These are phyloP conservation scores for Verticillium alfalfae DNA, from an alignment of 2,329 filamentous ascomycete species.

Conservation along the genomic window DNA sequence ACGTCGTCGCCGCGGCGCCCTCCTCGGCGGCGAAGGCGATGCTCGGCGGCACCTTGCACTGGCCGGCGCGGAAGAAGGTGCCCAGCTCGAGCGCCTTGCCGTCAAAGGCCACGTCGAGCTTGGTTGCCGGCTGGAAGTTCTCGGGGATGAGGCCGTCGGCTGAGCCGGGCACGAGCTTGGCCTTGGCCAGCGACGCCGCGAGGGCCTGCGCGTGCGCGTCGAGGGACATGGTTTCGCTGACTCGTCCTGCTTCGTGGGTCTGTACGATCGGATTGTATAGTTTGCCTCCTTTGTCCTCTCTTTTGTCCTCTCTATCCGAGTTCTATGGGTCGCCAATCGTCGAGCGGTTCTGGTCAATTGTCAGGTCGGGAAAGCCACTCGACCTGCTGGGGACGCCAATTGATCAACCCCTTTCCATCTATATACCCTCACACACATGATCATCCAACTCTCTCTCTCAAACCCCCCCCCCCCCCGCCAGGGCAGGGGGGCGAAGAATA, in stretches of 20 bases:
- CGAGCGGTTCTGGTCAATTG: background rate
- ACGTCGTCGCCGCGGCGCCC: constrained; percentile 18
- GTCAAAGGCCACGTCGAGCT: constrained; percentile 29
- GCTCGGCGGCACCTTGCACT: constrained; percentile 28
- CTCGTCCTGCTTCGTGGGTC: too few species aligned
- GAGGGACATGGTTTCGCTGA: constrained; percentile 2
- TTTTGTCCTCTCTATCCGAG: background rate
- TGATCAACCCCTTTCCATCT: background rate
- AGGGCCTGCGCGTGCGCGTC: constrained; percentile 16
- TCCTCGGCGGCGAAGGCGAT: constrained; percentile 28
- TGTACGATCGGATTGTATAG: background rate
- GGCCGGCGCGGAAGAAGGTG: constrained; percentile 31
- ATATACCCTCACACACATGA: background rate
- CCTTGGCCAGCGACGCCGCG: constrained; percentile 24
- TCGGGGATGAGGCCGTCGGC: constrained; percentile 32
- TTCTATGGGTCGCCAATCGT: background rate
- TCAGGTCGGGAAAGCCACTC: background rate
- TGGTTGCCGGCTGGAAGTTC: constrained; percentile 33
- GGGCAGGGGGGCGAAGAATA: background rate
- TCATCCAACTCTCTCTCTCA: too few species aligned
- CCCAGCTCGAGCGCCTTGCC: constrained; percentile 27
- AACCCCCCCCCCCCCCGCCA: too few species aligned
- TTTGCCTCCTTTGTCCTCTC: background rate
- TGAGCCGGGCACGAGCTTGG: constrained; percentile 32
- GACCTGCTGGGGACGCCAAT: background rate